Evolutionary conservation across 352 stramenopile species (phyloP).

Genomic region (Phytophthora macrochlamydospora): DNA sequence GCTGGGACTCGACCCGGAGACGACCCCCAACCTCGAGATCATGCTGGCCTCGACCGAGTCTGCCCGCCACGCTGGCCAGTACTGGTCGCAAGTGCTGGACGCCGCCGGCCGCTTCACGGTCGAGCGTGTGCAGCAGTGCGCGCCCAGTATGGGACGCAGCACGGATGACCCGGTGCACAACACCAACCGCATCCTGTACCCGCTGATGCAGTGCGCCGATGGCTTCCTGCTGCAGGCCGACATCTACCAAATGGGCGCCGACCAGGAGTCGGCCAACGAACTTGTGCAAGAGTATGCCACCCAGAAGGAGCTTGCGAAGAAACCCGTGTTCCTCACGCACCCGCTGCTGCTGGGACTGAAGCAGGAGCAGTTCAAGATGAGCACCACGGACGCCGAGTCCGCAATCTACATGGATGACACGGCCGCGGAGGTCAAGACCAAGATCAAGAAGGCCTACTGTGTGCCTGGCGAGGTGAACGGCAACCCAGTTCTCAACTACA

Average conservation of each 20-base stretch:
- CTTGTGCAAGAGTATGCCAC: slow-evolving; percentile 97
- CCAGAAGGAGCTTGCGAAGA: slow-evolving; percentile 72
- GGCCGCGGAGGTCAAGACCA: slow-evolving; percentile 93
- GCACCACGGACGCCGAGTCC: slow-evolving; percentile 97
- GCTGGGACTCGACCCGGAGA: slow-evolving; percentile 93
- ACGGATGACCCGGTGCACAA: slow-evolving; percentile 82
- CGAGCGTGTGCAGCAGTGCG: slow-evolving; percentile 96
- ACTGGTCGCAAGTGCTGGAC: slow-evolving; percentile 95
- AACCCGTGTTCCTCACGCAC: slow-evolving; percentile 96
- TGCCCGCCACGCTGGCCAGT: slow-evolving; percentile 83
- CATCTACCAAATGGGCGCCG: slow-evolving; percentile 98
- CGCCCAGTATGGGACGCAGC: slow-evolving; percentile 98
- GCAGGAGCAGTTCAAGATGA: slow-evolving; percentile 99
- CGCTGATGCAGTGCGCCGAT: slow-evolving; percentile 98
- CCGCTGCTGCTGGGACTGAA: slow-evolving; percentile 98
- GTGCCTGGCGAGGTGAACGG: slow-evolving; percentile 84
- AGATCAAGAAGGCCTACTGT: slow-evolving; percentile 99
- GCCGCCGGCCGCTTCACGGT: slow-evolving; percentile 89
- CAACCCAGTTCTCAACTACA: slow-evolving; percentile 97
- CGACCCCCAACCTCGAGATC: slow-evolving; percentile 95
- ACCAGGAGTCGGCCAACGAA: slow-evolving; percentile 96
- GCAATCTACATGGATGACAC: slow-evolving; percentile 99
- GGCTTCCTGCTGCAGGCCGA: slow-evolving; percentile 99
- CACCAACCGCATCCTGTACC: slow-evolving; percentile 96
- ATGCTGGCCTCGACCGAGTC: slow-evolving; percentile 97